These are phyloP conservation scores for Xylariaceae sp. DNA, from an alignment of 2,329 filamentous ascomycete genomes.

Conservation along the genomic window DNA sequence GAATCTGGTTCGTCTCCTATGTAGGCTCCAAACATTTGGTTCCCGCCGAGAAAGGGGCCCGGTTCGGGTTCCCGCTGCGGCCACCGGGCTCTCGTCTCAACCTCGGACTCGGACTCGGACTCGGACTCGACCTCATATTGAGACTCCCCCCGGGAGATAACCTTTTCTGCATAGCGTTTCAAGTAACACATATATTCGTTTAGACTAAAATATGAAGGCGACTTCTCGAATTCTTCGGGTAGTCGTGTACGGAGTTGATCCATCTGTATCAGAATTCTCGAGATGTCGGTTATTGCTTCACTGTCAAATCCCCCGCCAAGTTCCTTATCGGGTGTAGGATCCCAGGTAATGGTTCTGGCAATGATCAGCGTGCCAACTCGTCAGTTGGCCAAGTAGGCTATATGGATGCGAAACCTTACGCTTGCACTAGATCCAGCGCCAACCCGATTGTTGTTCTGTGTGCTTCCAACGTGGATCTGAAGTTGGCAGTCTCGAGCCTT, in stretches of 20 bases:
- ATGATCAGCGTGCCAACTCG: conserved; percentile 19
- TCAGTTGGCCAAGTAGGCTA: not conserved
- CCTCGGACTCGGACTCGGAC: not conserved
- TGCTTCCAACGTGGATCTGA: conserved; percentile 36
- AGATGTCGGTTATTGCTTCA: conserved; percentile 32
- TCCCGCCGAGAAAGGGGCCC: conserved; percentile 30
- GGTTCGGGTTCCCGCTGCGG: conserved; percentile 11
- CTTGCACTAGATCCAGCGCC: conserved; percentile 39
- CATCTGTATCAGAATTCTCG: conserved; percentile 36
- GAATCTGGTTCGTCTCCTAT: conserved; percentile 39
- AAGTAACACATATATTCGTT: conserved; percentile 67
- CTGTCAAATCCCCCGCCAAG: conserved; percentile 23
- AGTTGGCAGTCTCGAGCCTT: conserved; percentile 32
- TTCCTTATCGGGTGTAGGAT: conserved; percentile 21
- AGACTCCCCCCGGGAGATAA: conserved; percentile 25
- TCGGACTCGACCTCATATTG: conserved; percentile 18
- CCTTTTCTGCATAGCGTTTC: conserved; percentile 53
- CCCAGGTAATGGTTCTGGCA: conserved; percentile 29
- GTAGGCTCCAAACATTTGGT: conserved; percentile 31
- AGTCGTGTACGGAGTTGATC: conserved; percentile 32
- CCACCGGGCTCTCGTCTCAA: too few species aligned
- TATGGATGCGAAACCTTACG: conserved; percentile 30
- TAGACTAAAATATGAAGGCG: conserved; percentile 64
- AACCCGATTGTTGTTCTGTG: conserved; percentile 39
- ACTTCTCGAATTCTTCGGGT: conserved; percentile 52